Conservation (phyloP, 495 filamentous ascomycete genomes). For the Xeromyces bisporus region DNA sequence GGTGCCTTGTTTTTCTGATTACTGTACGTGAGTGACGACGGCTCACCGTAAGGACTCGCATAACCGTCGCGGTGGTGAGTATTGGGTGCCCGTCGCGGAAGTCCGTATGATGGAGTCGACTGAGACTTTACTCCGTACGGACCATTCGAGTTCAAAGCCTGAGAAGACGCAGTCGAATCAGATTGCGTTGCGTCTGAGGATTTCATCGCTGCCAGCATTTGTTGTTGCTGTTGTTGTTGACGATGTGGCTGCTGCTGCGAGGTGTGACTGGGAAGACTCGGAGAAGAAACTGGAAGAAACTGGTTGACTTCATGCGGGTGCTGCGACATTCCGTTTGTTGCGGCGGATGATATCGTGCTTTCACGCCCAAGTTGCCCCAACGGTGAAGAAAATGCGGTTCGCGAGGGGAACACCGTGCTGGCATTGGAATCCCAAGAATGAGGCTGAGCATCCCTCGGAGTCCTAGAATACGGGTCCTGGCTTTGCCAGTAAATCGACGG, state of each 20-base stretch:
- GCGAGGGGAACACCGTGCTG: slow-evolving; percentile 20
- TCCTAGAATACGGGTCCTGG: slow-evolving; percentile 35
- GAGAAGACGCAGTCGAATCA: slow-evolving; percentile 41
- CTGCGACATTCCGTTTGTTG: slow-evolving; percentile 15
- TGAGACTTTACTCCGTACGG: slow-evolving; percentile 42
- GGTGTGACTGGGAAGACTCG: slow-evolving; percentile 13
- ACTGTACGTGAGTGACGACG: slow-evolving; percentile 41
- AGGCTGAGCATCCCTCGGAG: slow-evolving; percentile 27
- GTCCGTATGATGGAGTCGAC: slow-evolving; percentile 38
- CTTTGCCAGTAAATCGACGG: slow-evolving; percentile 27
- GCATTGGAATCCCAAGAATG: slow-evolving; percentile 28
- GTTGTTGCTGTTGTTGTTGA: slow-evolving; percentile 11
- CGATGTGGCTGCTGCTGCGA: slow-evolving; percentile 5
- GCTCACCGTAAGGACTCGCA: slow-evolving; percentile 35
- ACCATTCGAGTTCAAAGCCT: slow-evolving; percentile 44
- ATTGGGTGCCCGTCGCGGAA: slow-evolving; percentile 42
- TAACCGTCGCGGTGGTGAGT: slow-evolving; percentile 40
- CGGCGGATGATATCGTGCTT: slow-evolving; percentile 33
- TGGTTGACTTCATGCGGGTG: slow-evolving; percentile 44
- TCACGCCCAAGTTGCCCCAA: slow-evolving; percentile 28
- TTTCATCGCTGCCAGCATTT: slow-evolving; percentile 23
- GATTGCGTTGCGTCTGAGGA: slow-evolving; percentile 17
- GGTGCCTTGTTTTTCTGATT: slow-evolving; percentile 40
- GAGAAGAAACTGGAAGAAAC: slow-evolving; percentile 28
- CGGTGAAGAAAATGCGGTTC: slow-evolving; percentile 40